Conservation (phyloP, 1,284 basidiomycete genomes). For the Dichomitus squalens region DNA sequence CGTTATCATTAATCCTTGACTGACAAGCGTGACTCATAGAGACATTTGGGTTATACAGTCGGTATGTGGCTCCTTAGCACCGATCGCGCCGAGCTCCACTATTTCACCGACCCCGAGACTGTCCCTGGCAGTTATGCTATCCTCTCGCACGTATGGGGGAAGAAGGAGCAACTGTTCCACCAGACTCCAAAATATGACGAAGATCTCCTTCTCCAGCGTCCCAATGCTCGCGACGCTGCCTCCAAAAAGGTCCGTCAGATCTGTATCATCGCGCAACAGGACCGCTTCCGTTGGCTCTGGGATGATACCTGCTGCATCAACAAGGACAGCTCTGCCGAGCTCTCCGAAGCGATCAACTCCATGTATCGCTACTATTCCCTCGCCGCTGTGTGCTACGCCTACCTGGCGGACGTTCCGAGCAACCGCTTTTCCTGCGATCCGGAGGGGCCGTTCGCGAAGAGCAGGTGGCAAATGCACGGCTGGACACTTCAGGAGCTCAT, state of each 20-base stretch:
- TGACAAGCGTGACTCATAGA: no score
- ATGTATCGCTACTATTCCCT: conserved; percentile 9
- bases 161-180: background rate
- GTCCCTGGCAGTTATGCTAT: background rate
- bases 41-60: no score
- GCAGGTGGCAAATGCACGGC: conserved; percentile 8
- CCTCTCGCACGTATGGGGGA: conserved; percentile 1
- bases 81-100: no score
- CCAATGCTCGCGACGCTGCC: background rate
- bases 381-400: conserved; percentile 2
- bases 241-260: background rate
- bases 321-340: no score
- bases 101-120: background rate
- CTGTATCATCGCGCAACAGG: background rate
- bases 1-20: no score
- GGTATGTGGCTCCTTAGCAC: background rate
- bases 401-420: conserved; percentile 1
- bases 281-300: conserved; percentile 6
- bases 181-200: background rate
- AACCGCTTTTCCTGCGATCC: background rate
- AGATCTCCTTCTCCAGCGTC: background rate
- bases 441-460: conserved; percentile 6
- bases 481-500: conserved; percentile 16
- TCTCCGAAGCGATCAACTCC: no score
- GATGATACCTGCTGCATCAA: conserved; percentile 3